phyloP scores from a whole-genome alignment of 1,284 basidiomycete species.

The Ganoderma sp. region DNA sequence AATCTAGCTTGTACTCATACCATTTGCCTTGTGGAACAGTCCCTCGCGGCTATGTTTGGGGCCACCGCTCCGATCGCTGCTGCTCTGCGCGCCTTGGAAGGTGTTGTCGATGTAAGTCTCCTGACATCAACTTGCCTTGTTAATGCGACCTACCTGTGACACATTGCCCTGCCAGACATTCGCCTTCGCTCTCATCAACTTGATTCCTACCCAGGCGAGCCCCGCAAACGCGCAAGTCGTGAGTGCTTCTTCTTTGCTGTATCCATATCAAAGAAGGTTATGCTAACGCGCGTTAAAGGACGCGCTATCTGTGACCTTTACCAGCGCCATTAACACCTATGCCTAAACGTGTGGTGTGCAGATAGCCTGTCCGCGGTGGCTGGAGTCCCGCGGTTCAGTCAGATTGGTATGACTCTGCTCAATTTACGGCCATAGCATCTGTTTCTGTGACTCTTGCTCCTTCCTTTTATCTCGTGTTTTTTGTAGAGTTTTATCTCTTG shows the following conservation, averaged over 20 bases:
- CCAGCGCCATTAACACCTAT: conserved; percentile 4
- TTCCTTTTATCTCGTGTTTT: background rate
- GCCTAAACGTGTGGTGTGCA: background rate
- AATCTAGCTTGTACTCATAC: background rate
- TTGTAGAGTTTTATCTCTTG: background rate
- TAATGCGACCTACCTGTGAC: no score
- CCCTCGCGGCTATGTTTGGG: background rate
- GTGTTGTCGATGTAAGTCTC: background rate
- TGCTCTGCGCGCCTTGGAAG: conserved; percentile 2
- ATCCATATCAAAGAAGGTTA: no score
- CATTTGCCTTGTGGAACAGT: background rate
- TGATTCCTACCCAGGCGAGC: background rate
- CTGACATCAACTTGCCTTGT: no score
- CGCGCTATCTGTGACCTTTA: conserved; percentile 3
- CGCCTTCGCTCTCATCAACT: background rate
- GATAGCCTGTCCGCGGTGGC: background rate
- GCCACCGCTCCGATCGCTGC: conserved; percentile 5
- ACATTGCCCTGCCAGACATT: background rate
- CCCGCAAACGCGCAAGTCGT: background rate
- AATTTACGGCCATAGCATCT: background rate
- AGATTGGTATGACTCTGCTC: background rate
- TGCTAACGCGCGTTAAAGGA: background rate
- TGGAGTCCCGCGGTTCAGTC: background rate
- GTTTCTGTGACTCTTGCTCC: background rate
- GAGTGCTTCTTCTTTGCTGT: background rate